These are phyloP conservation scores for Fallopia convolvulus DNA, from an alignment of 148 eudicot genomes.

Conservation along the genomic window DNA sequence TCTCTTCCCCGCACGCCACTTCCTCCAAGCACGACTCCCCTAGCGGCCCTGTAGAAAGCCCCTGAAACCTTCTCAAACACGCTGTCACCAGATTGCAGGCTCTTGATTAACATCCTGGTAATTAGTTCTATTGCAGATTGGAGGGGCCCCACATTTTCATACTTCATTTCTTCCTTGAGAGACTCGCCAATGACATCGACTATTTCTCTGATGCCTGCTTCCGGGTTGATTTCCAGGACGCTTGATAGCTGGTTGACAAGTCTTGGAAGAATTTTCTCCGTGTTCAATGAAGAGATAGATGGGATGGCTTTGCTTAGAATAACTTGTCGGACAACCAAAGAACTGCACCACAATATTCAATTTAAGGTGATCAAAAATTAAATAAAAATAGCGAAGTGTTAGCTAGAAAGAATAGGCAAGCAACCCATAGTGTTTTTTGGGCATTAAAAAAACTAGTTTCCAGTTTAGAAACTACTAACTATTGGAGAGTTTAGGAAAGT, in stretches of 20 bases:
- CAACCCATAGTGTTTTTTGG: not conserved
- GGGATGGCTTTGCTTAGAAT: slow-evolving; percentile 4
- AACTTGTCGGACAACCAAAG: slow-evolving; percentile 10
- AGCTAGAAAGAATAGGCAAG: not conserved
- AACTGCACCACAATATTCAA: not conserved
- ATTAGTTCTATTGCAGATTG: slow-evolving; percentile 10
- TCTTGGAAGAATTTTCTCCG: slow-evolving; percentile 5
- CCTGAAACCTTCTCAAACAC: slow-evolving; percentile 9
- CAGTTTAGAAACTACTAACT: too few relatives aligned
- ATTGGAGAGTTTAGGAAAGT: too few relatives aligned
- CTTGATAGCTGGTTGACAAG: not conserved
- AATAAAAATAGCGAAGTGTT: not conserved
- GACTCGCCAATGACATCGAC: not conserved
- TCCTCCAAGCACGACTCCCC: slow-evolving; percentile 8
- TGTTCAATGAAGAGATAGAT: not conserved
- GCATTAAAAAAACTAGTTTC: not conserved
- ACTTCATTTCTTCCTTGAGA: not conserved
- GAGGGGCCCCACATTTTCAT: not conserved
- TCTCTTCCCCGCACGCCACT: slow-evolving; percentile 7
- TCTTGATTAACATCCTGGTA: slow-evolving; percentile 8
- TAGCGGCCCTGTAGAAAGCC: slow-evolving; percentile 9
- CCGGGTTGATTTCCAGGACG: not conserved
- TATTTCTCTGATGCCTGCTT: slow-evolving; percentile 6
- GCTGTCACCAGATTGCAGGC: slow-evolving; percentile 8
- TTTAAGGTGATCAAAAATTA: not conserved